These are phyloP conservation scores for Fusarium tricinctum DNA, from an alignment of 2,329 filamentous ascomycete species.

Conservation along the genomic window DNA sequence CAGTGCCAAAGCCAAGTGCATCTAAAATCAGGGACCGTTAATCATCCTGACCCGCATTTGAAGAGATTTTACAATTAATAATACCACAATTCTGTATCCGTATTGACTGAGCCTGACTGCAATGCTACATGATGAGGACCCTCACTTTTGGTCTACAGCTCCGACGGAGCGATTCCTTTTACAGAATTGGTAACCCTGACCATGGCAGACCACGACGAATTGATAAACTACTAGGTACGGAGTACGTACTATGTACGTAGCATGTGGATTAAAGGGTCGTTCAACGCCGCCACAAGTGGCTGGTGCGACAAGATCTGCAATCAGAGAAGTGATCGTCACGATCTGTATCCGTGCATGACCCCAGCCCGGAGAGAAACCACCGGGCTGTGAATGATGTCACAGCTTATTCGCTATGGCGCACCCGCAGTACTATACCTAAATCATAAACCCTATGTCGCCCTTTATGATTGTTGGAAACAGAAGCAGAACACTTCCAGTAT, in stretches of 20 bases:
- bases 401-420: constrained; percentile 33
- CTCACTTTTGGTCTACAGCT: no score
- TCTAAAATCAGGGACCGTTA: background rate
- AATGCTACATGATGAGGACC: background rate
- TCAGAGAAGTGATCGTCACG: constrained; percentile 25
- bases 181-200: background rate
- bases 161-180: background rate
- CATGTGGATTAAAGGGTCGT: background rate
- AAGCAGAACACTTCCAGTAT: no score
- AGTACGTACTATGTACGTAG: no score
- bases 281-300: constrained; percentile 29
- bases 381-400: constrained; percentile 46
- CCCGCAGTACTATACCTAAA: constrained; percentile 26
- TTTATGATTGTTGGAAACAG: background rate
- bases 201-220: background rate
- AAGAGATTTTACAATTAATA: constrained; percentile 6
- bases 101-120: no score
- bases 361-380: constrained; percentile 38
- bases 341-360: constrained; percentile 6
- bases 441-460: background rate
- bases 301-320: constrained; percentile 27
- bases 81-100: background rate
- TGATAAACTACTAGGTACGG: background rate
- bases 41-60: constrained; percentile 11
- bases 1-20: background rate